Conservation (phyloP, 192 early-diverging fungal species). For the Coemansia sp. region DNA sequence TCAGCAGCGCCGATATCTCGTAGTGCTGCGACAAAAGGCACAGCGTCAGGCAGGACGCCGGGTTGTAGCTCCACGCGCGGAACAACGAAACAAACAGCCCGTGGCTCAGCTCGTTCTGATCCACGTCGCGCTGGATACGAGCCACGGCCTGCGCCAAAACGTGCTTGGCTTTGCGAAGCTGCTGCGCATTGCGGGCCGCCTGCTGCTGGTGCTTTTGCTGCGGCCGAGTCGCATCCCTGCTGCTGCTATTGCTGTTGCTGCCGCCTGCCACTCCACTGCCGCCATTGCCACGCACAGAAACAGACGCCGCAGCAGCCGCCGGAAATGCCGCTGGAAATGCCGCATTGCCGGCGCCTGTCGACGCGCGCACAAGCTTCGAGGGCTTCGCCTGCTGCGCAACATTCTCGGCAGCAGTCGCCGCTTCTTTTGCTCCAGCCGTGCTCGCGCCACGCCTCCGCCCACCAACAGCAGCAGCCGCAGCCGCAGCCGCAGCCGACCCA, state of each 20-base stretch:
- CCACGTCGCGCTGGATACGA: constrained; percentile 27
- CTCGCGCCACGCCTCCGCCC: constrained; percentile 6
- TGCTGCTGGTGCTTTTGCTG: not conserved
- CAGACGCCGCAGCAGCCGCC: no score
- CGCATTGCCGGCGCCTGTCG: not conserved
- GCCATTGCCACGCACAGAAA: not conserved
- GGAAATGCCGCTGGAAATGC: not conserved
- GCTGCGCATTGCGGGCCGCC: not conserved
- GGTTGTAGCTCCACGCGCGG: constrained; percentile 95
- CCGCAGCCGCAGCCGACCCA: not conserved
- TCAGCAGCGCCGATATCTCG: constrained; percentile 81
- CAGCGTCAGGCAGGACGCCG: constrained; percentile 89
- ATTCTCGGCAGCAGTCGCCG: constrained; percentile 3
- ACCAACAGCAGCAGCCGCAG: not conserved
- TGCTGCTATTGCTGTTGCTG: constrained; percentile 4
- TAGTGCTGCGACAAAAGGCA: constrained; percentile 98
- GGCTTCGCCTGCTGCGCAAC: not conserved
- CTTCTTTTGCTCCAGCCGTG: constrained; percentile 5
- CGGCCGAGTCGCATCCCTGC: not conserved
- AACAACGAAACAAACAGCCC: constrained; percentile 85
- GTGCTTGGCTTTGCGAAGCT: constrained; percentile 11
- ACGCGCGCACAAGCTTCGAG: not conserved
- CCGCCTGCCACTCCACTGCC: not conserved
- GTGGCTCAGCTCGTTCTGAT: constrained; percentile 62
- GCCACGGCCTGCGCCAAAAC: constrained; percentile 20